These are phyloP conservation scores for Fusarium tupiense DNA, from an alignment of 2,329 filamentous ascomycete species.

Conservation along the genomic window DNA sequence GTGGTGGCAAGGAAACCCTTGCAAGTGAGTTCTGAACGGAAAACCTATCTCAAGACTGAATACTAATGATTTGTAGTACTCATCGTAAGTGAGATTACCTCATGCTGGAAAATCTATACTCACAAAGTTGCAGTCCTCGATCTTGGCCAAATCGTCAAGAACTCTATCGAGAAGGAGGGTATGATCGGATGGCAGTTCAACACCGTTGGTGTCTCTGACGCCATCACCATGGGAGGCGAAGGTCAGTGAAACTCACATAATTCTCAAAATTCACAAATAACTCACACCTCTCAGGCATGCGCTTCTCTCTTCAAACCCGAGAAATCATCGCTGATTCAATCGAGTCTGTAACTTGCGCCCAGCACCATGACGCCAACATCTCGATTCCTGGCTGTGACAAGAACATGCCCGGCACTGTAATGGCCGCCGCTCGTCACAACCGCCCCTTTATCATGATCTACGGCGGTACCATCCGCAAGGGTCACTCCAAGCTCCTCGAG, in stretches of 20 bases:
- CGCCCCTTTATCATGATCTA: slow-evolving; percentile 96
- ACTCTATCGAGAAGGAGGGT: slow-evolving; percentile 78
- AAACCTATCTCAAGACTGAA: neutral
- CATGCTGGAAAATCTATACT: slow-evolving; percentile 13
- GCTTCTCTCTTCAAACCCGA: slow-evolving; percentile 88
- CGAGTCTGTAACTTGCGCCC: slow-evolving; percentile 90
- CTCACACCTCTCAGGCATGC: slow-evolving; percentile 72
- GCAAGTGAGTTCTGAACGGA: slow-evolving; percentile 74
- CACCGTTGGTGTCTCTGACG: slow-evolving; percentile 88
- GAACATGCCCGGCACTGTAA: slow-evolving; percentile 94
- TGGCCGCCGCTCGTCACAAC: slow-evolving; percentile 92
- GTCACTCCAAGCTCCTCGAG: slow-evolving; percentile 80
- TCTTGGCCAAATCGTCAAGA: slow-evolving; percentile 88
- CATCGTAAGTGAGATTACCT: slow-evolving; percentile 50
- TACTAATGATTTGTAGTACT: slow-evolving; percentile 45
- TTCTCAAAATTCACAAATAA: neutral
- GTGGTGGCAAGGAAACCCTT: slow-evolving; percentile 98
- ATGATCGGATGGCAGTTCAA: slow-evolving; percentile 98
- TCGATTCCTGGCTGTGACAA: slow-evolving; percentile 95
- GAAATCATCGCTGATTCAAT: slow-evolving; percentile 96
- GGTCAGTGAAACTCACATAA: slow-evolving; percentile 58
- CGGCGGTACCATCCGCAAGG: slow-evolving; percentile 88
- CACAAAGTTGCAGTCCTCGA: slow-evolving; percentile 71
- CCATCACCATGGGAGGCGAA: slow-evolving; percentile 94
- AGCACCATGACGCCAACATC: slow-evolving; percentile 93